Evolutionary conservation across 2,329 filamentous ascomycete genomes (phyloP).

Genomic region (Aspergillus cejpii): DNA sequence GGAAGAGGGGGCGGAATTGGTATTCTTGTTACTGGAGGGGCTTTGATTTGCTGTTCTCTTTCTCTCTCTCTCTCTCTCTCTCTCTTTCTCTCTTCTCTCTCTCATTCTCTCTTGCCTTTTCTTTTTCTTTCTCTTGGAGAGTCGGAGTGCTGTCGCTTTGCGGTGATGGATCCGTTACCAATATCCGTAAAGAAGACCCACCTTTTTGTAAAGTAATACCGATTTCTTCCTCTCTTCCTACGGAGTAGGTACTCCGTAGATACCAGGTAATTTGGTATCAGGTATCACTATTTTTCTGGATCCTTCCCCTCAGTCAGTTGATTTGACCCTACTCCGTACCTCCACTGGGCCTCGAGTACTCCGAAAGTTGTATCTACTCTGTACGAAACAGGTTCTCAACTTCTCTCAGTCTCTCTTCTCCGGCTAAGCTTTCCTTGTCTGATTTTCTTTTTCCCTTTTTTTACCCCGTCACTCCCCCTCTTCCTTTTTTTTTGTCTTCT

Average conservation of each 20-base stretch:
- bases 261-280: too few relatives aligned
- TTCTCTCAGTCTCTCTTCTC: too few relatives aligned
- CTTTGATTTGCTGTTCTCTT: conserved; percentile 14
- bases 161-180: conserved; percentile 21
- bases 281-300: conserved; percentile 12
- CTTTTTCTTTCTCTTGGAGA: conserved; percentile 7
- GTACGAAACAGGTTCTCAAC: too few relatives aligned
- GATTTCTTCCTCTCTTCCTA: conserved; percentile 4
- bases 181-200: conserved; percentile 12
- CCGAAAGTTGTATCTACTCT: too few relatives aligned
- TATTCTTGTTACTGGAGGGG: conserved; percentile 8
- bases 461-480: conserved; percentile 3
- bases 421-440: conserved; percentile 24
- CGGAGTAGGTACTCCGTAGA: conserved; percentile 3
- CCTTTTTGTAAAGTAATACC: conserved; percentile 10
- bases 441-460: conserved; percentile 7
- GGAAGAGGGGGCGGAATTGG: conserved; percentile 14
- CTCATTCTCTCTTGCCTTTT: conserved; percentile 2
- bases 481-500: background rate
- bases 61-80: background rate
- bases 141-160: conserved; percentile 19
- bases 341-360: too few relatives aligned
- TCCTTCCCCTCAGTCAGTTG: conserved; percentile 21
- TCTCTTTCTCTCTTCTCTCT: conserved; percentile 2
- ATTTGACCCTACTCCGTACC: too few relatives aligned